phyloP scores from a whole-genome alignment of 1,139 yeast genomes.

The Pneumocystis wakefieldiae region DNA sequence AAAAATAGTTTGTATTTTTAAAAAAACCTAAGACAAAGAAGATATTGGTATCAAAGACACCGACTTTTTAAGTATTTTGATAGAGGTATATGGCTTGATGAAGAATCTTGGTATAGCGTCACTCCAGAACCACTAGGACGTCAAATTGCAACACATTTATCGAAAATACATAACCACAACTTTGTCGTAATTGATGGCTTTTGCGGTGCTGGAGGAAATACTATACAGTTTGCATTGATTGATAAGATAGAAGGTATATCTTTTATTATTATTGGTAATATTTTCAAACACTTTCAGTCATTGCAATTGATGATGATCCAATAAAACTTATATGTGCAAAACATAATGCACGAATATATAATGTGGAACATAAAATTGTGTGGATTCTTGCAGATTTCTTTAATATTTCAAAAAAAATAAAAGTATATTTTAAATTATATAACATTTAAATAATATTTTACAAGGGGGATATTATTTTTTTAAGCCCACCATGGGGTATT shows the following conservation, averaged over 20 bases:
- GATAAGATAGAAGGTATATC: slow-evolving; percentile 19
- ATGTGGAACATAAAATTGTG: slow-evolving; percentile 38
- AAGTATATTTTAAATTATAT: background rate
- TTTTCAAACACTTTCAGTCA: slow-evolving; percentile 25
- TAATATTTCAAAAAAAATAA: slow-evolving; percentile 2
- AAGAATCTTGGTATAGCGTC: slow-evolving; percentile 79
- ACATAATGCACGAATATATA: slow-evolving; percentile 62
- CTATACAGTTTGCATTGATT: slow-evolving; percentile 65
- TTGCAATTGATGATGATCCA: slow-evolving; percentile 52
- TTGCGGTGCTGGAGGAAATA: slow-evolving; percentile 94
- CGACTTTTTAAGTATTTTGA: slow-evolving; percentile 45
- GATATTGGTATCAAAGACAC: slow-evolving; percentile 48
- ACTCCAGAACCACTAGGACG: slow-evolving; percentile 70
- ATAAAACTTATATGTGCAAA: slow-evolving; percentile 51
- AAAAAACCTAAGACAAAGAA: slow-evolving; percentile 1
- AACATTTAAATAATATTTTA: background rate
- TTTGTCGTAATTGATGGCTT: slow-evolving; percentile 46
- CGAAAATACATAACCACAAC: slow-evolving; percentile 33
- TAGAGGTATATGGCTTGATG: slow-evolving; percentile 56
- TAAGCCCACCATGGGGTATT: slow-evolving; percentile 10
- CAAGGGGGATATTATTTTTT: slow-evolving; percentile 2
- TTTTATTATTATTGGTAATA: slow-evolving; percentile 2
- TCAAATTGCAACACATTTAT: slow-evolving; percentile 40
- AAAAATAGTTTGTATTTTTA: background rate
- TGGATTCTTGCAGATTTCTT: slow-evolving; percentile 42